A percentile compares a stretch with the other conserved stretches of the same genome.
Conservation (phyloP, 2,329 filamentous ascomycete genomes). For the Colletotrichum sp. region DNA sequence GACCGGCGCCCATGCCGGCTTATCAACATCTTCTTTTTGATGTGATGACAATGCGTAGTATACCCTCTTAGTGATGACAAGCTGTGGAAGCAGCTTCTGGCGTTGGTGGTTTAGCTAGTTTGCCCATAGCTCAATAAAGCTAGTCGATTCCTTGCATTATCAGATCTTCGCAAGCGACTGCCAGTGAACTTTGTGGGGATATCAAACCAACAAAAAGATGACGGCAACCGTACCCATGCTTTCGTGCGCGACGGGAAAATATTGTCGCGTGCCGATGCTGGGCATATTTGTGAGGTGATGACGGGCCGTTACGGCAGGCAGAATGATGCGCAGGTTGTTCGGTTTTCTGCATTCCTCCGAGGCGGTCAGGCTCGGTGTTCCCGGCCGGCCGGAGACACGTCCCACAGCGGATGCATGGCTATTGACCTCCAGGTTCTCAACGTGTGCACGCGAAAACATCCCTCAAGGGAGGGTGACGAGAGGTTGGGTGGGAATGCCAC, state of each 20-base stretch:
- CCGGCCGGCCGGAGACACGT: conserved; percentile 1
- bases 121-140: conserved; percentile 4
- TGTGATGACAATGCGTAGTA: conserved; percentile 35
- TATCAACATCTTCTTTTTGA: conserved; percentile 38
- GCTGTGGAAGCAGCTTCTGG: neutral
- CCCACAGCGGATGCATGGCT: neutral
- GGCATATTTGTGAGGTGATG: neutral
- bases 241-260: neutral
- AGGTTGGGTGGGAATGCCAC: neutral
- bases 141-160: neutral
- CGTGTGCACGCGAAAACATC: neutral
- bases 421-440: neutral
- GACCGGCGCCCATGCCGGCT: conserved; percentile 73
- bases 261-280: neutral
- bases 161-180: neutral
- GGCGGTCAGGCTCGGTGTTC: conserved; percentile 12
- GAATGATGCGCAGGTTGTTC: neutral
- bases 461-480: neutral
- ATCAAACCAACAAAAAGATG: neutral
- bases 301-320: neutral
- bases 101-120: conserved; percentile 7
- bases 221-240: neutral
- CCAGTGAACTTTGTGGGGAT: neutral
- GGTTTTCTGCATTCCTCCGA: conserved; percentile 11
- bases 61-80: neutral